phyloP scores from a whole-genome alignment of 208 protist genomes.

The Leishmania martiniquensis region DNA sequence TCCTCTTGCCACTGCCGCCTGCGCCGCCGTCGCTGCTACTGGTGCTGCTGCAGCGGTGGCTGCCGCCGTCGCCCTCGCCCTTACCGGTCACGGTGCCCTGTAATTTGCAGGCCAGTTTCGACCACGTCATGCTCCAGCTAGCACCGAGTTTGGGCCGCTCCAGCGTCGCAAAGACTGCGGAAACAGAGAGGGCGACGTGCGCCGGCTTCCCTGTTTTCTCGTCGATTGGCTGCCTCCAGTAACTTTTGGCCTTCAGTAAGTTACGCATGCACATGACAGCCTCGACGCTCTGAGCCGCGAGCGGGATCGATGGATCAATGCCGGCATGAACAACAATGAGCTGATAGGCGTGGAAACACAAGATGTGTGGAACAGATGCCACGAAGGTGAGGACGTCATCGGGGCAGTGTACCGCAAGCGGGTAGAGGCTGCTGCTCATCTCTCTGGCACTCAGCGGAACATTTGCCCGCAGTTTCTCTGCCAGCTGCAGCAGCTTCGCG shows the following conservation, averaged over 20 bases:
- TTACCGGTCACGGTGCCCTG: neutral
- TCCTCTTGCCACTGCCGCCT: neutral
- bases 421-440: constrained; percentile 34
- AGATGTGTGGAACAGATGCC: constrained; percentile 53
- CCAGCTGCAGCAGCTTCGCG: constrained; percentile 52
- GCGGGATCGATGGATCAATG: constrained; percentile 47
- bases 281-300: constrained; percentile 49
- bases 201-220: neutral
- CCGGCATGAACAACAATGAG: constrained; percentile 81
- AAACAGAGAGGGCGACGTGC: constrained; percentile 34
- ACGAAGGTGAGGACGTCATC: constrained; percentile 67
- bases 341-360: constrained; percentile 58
- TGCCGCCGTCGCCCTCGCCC: neutral
- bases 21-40: neutral
- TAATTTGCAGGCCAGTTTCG: constrained; percentile 26
- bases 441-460: constrained; percentile 33
- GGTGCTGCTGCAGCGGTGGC: neutral
- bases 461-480: constrained; percentile 29
- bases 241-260: constrained; percentile 27
- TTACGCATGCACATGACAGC: constrained; percentile 65
- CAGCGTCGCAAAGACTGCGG: constrained; percentile 34
- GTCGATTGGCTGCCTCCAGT: constrained; percentile 3
- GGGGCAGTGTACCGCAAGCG: constrained; percentile 49
- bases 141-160: constrained; percentile 38
- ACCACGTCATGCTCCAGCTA: constrained; percentile 56